These are phyloP conservation scores for Gliomastix tumulicola DNA, from an alignment of 2,329 filamentous ascomycete genomes.

Conservation along the genomic window DNA sequence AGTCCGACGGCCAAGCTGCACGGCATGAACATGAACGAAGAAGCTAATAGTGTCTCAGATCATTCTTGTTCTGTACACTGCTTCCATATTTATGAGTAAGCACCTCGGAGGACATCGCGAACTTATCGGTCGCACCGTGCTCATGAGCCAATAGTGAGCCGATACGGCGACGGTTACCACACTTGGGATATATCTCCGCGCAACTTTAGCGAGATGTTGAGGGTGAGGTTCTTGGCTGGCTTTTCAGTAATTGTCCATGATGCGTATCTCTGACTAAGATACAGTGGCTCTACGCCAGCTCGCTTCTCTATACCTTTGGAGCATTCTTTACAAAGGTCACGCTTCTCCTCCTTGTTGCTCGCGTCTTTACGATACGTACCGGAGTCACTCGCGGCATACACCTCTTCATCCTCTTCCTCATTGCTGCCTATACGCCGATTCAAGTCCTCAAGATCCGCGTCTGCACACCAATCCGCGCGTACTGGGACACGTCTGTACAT, in stretches of 20 bases:
- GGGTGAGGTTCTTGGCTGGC: too few species aligned
- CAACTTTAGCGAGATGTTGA: neutral
- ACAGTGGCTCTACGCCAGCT: slow-evolving; percentile 19
- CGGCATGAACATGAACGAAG: too few species aligned
- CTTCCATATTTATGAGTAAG: neutral
- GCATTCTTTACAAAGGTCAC: slow-evolving; percentile 22
- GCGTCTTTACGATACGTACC: slow-evolving; percentile 16
- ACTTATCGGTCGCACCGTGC: neutral
- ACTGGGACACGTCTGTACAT: slow-evolving; percentile 12
- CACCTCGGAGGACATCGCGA: neutral
- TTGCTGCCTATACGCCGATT: slow-evolving; percentile 17
- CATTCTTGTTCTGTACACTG: neutral
- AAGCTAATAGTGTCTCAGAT: too few species aligned
- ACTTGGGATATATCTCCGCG: neutral
- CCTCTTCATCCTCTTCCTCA: slow-evolving; percentile 15
- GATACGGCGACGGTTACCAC: neutral
- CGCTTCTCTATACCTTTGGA: slow-evolving; percentile 17
- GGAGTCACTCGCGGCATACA: slow-evolving; percentile 16
- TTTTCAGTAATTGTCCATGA: too few species aligned
- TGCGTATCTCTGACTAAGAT: too few species aligned
- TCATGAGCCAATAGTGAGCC: neutral
- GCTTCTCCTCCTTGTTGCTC: slow-evolving; percentile 19
- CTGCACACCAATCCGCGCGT: slow-evolving; percentile 13
- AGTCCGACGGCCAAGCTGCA: too few species aligned
- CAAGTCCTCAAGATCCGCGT: slow-evolving; percentile 16